Conservation (phyloP, 345 rosid species). For the Aquilaria malaccensis region DNA sequence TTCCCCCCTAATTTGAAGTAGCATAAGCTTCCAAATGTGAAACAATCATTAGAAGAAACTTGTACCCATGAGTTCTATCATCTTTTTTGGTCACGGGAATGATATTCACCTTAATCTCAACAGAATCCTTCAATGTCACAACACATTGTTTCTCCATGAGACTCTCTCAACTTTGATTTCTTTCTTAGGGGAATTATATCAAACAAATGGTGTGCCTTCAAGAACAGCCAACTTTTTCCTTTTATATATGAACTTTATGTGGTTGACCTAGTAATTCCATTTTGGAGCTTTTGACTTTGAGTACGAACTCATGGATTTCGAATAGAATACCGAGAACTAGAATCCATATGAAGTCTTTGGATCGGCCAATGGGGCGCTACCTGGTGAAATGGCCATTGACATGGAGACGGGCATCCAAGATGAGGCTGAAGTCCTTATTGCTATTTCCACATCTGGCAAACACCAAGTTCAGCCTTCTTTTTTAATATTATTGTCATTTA, state of each 20-base stretch:
- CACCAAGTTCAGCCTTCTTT: no score
- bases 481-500: no score
- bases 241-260: slow-evolving; percentile 36
- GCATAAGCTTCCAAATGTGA: slow-evolving; percentile 54
- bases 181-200: slow-evolving; percentile 29
- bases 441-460: slow-evolving; percentile 34
- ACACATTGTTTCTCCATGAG: slow-evolving; percentile 37
- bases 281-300: slow-evolving; percentile 40
- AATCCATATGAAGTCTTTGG: slow-evolving; percentile 64
- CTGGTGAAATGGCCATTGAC: slow-evolving; percentile 61
- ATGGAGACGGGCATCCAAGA: slow-evolving; percentile 45
- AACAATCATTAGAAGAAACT: slow-evolving; percentile 48
- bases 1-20: not conserved
- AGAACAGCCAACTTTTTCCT: slow-evolving; percentile 33
- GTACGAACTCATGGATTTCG: slow-evolving; percentile 41
- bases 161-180: slow-evolving; percentile 40
- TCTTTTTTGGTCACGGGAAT: slow-evolving; percentile 63
- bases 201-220: slow-evolving; percentile 35
- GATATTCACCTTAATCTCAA: slow-evolving; percentile 38
- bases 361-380: slow-evolving; percentile 36
- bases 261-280: slow-evolving; percentile 46
- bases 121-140: slow-evolving; percentile 29
- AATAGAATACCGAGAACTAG: slow-evolving; percentile 42
- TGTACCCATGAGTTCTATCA: slow-evolving; percentile 43
- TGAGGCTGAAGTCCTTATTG: slow-evolving; percentile 43